Base-by-base conservation (phyloP, 2,329 filamentous ascomycete genomes). In the Albifimbria verrucaria region DNA sequence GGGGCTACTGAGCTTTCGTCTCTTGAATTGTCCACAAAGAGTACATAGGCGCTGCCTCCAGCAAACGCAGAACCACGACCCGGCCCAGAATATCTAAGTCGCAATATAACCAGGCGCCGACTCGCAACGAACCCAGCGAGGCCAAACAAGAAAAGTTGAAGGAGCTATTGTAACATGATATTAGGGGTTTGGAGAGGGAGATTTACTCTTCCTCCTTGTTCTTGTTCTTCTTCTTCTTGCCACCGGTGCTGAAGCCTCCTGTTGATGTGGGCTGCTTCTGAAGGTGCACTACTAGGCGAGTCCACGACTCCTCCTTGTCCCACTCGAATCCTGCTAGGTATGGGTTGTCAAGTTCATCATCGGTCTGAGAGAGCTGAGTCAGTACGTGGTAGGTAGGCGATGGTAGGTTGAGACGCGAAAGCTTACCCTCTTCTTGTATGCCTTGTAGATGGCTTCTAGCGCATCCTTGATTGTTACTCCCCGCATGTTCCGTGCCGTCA, bases 381-480 rank as follows among this genome's bases (percentile, higher is more conserved):
- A 59, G 43, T 23, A 22, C 5, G 42, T 3, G 3, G 4, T 7
- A 21, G 17, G n/a, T 44, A 21, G 18, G 7, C 18, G 5, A 7
- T n/a, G 9, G 11, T 43, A 41, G 22, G 39, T 47, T 7, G 28
- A 24, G 24, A 17, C 15, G 48, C 28, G 28, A 44, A 36, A 17
- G 72, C 85, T 63, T 74, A 92, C 93, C 83, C 92, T 88, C 85
- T 97, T 97, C 83, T 95, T 96, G 81, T 90, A 96, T 63, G 89
- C 84, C 80, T 96, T 97, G 81, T 96, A 81, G 75, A 97, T 97
- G 65, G 91, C 93, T 72, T 97, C 92, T 71, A 96, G 71, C 54
- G 92, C 92, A 73, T 97, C 93, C 80, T 97, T 97, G 80, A 97
- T 93, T 53, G 93, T 97, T 62, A 97, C 92, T 52, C 93, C 93